Conservation (phyloP, 140 eudicot genomes). For the Erigeron philadelphicus region DNA sequence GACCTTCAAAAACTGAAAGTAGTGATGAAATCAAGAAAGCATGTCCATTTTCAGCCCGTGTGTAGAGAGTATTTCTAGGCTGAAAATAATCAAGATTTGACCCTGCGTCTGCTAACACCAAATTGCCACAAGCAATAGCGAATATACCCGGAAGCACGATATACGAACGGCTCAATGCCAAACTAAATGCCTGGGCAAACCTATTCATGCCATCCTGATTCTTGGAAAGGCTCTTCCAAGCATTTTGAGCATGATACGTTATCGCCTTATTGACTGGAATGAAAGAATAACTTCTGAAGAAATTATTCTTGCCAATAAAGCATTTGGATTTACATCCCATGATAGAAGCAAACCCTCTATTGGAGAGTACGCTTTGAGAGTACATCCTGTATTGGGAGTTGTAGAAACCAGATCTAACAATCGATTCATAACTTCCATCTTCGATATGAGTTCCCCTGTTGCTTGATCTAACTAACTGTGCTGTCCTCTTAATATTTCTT, state of each 20-base stretch:
- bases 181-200: slow-evolving; percentile 76
- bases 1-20: slow-evolving; percentile 47
- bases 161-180: slow-evolving; percentile 66
- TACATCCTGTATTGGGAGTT: slow-evolving; percentile 40
- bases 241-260: slow-evolving; percentile 56
- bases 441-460: slow-evolving; percentile 33
- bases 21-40: slow-evolving; percentile 44
- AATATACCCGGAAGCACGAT: slow-evolving; percentile 68
- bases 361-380: slow-evolving; percentile 28
- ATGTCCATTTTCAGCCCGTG: slow-evolving; percentile 71
- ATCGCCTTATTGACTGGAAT: slow-evolving; percentile 40
- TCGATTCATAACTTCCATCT: slow-evolving; percentile 38
- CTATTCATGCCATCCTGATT: slow-evolving; percentile 35
- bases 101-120: slow-evolving; percentile 47
- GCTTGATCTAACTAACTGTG: slow-evolving; percentile 30
- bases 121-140: slow-evolving; percentile 54
- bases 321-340: slow-evolving; percentile 27
- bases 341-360: slow-evolving; percentile 31
- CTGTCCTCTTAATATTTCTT: slow-evolving; percentile 44
- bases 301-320: slow-evolving; percentile 26
- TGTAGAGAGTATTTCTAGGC: slow-evolving; percentile 50
- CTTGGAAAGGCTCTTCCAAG: slow-evolving; percentile 56
- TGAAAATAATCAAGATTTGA: slow-evolving; percentile 38
- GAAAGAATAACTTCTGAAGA: slow-evolving; percentile 37
- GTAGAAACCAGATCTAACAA: slow-evolving; percentile 31